Percentiles rank a stretch among this genome's conserved stretches.
Conservation (phyloP, 2,329 filamentous ascomycete genomes). For the Colletotrichum siamense region DNA sequence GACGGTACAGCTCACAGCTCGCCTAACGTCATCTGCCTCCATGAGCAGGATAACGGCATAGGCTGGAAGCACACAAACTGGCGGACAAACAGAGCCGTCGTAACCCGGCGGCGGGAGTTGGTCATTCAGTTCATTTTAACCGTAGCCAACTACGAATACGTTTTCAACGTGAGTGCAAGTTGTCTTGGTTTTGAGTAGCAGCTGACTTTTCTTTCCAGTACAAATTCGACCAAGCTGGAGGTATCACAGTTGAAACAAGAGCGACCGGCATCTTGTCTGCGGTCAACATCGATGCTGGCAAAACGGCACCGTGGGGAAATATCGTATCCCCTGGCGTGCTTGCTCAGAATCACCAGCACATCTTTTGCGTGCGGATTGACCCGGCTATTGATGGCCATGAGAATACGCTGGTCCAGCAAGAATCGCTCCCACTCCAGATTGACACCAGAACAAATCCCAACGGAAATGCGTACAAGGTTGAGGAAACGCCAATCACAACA, state of each 20-base stretch:
- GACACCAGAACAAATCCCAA: slow-evolving; percentile 48
- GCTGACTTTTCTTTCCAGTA: slow-evolving; percentile 36
- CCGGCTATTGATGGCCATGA: slow-evolving; percentile 57
- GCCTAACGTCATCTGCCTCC: slow-evolving; percentile 68
- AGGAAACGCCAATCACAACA: slow-evolving; percentile 47
- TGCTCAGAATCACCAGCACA: slow-evolving; percentile 62
- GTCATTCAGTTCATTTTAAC: slow-evolving; percentile 3
- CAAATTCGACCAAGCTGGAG: slow-evolving; percentile 67
- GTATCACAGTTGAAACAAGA: slow-evolving; percentile 64
- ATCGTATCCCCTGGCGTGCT: slow-evolving; percentile 57
- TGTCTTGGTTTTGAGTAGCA: not conserved
- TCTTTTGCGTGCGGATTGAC: slow-evolving; percentile 58
- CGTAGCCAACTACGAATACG: slow-evolving; percentile 74
- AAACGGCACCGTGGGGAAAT: slow-evolving; percentile 51
- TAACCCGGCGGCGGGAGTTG: slow-evolving; percentile 40
- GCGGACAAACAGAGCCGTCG: slow-evolving; percentile 65
- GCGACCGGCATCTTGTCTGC: slow-evolving; percentile 68
- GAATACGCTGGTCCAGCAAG: slow-evolving; percentile 45
- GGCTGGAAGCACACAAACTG: slow-evolving; percentile 76
- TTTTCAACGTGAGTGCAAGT: slow-evolving; percentile 49
- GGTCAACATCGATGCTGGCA: slow-evolving; percentile 40
- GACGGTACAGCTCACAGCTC: slow-evolving; percentile 59
- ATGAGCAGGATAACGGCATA: slow-evolving; percentile 74
- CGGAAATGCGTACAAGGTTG: slow-evolving; percentile 47
- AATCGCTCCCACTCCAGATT: slow-evolving; percentile 28